A percentile compares a stretch with the other conserved stretches of the same genome.
These are phyloP conservation scores for Cladosporium phlei DNA, from an alignment of 2,329 filamentous ascomycete genomes.

Conservation along the genomic window DNA sequence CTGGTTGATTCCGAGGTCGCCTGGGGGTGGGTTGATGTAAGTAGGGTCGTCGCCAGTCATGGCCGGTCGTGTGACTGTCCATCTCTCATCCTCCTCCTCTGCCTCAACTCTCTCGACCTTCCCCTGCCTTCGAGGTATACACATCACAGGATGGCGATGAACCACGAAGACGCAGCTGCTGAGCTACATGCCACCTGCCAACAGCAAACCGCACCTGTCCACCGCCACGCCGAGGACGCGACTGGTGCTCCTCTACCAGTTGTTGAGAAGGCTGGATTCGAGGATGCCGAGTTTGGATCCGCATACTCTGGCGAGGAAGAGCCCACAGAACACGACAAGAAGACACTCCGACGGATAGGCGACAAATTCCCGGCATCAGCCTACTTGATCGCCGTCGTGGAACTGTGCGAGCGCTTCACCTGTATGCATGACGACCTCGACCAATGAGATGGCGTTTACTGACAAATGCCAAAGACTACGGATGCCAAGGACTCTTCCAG, in stretches of 20 bases:
- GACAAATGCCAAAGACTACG: conserved; percentile 5
- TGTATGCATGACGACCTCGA: too few species aligned
- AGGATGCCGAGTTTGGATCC: conserved; percentile 17
- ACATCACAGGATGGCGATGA: conserved; percentile 20
- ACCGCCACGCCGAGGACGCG: conserved; percentile 2
- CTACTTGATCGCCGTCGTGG: conserved; percentile 46
- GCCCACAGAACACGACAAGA: conserved; percentile 41
- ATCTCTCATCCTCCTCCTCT: background rate
- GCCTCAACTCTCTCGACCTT: background rate
- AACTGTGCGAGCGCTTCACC: conserved; percentile 48
- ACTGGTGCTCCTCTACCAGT: conserved; percentile 6
- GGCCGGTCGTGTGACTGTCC: background rate
- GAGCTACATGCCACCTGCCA: conserved; percentile 17
- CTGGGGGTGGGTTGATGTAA: conserved; percentile 7
- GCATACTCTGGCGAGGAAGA: conserved; percentile 31
- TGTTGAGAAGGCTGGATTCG: conserved; percentile 6
- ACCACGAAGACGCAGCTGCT: conserved; percentile 27
- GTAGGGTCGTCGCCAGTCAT: conserved; percentile 11
- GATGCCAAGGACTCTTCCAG: conserved; percentile 41
- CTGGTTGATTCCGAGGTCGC: background rate
- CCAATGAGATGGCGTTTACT: too few species aligned
- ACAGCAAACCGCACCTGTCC: background rate
- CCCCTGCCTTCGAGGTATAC: background rate
- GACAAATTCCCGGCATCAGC: conserved; percentile 44
- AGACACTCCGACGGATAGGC: conserved; percentile 41